Base-by-base conservation (phyloP, 202 grass and related monocot genomes). In the Hordeum pubiflorum region DNA sequence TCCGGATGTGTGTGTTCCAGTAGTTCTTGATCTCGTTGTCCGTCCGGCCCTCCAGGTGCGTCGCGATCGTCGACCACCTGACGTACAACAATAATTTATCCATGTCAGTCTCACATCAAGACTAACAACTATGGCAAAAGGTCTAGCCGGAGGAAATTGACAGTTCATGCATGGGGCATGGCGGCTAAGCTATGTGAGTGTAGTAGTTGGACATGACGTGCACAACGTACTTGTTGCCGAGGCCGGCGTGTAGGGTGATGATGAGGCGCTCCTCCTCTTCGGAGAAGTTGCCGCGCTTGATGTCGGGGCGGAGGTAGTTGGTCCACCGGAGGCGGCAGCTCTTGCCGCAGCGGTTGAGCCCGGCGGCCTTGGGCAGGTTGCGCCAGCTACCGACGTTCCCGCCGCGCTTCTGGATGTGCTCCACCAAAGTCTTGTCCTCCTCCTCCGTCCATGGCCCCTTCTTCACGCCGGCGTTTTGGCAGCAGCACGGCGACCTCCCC, bases 311-410 rank as follows among this genome's bases (percentile, higher is more conserved):
- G 68, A 95, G 90, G 74, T 95, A 95, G 89, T 95, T 95, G 37
- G 76, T 92, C 89, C 87, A 96, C 0, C 93, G 85, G 85, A 96
- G 93, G 69, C 93, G 84, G 85, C 93, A 96, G 87, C 93, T 96
- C 85, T 96, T 96, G 9, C 93, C 85, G 78, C 89, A 91, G 10
- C 93, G 73, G 90, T 91, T 91, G 0, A 91, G 71, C 0, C 89
- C 89, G n/a, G 86, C 79, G 17, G 63, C 57, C 82, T 79, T 86
- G 56, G 89, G 83, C 38, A 89, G 79, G 83, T 66, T 38, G 72
- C 86, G 89, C 89, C 89, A 91, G 83, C 83, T 89, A 63, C 86
- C 18, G 38, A 89, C 60, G 32, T 83, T 75, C 6, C 82, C 86
- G 43, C 89, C 89, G 23, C 82, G 74, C 33, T 68, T 11, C 74